These are phyloP conservation scores for Clausena lansium DNA, from an alignment of 345 rosid species.

Conservation along the genomic window DNA sequence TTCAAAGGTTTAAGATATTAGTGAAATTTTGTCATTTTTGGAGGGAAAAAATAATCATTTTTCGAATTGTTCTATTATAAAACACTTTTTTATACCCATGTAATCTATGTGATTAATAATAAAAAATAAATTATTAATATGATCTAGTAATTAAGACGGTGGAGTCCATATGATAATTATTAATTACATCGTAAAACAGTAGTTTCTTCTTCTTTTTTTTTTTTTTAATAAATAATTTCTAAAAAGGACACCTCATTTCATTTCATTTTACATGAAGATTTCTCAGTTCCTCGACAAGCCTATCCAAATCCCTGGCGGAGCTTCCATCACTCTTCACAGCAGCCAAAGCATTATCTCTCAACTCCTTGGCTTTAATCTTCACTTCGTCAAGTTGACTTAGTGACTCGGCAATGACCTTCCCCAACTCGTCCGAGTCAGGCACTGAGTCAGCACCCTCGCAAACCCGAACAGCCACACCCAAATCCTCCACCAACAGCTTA, in stretches of 20 bases:
- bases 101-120: no score
- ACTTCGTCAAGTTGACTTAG: constrained; percentile 17
- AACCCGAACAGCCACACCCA: constrained; percentile 48
- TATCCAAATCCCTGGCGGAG: constrained; percentile 38
- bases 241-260: background rate
- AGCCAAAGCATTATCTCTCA: constrained; percentile 29
- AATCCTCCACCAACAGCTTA: constrained; percentile 47
- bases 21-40: no score
- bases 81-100: no score
- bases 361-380: constrained; percentile 29
- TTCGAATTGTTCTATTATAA: no score
- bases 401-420: constrained; percentile 23
- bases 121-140: no score
- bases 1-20: no score
- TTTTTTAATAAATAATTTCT: no score
- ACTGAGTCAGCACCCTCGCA: constrained; percentile 51
- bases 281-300: constrained; percentile 34
- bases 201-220: no score
- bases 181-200: no score
- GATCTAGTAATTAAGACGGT: no score
- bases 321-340: constrained; percentile 45
- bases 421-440: constrained; percentile 49
- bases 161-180: no score
- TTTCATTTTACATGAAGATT: background rate
- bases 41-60: no score